Conservation (phyloP, 371 early-diverging fungal genomes). For the Mucor mucedo region DNA sequence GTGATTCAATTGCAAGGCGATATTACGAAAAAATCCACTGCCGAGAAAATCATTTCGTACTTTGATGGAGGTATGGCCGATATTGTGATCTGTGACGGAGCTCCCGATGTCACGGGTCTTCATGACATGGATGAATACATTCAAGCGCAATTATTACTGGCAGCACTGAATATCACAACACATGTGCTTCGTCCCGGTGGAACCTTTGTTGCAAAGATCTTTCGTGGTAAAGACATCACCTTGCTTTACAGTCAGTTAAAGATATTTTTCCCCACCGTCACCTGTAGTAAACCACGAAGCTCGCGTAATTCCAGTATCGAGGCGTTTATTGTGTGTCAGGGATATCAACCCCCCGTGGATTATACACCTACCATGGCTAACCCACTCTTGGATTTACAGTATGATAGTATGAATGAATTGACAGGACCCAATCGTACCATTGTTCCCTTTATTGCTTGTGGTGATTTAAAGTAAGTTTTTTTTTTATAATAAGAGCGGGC, state of each 20-base stretch:
- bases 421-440: slow-evolving; percentile 77
- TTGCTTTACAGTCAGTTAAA: slow-evolving; percentile 91
- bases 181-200: slow-evolving; percentile 90
- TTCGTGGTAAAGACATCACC: slow-evolving; percentile 92
- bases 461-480: slow-evolving; percentile 74
- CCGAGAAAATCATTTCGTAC: slow-evolving; percentile 84
- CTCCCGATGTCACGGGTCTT: slow-evolving; percentile 98
- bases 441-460: slow-evolving; percentile 92
- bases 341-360: slow-evolving; percentile 82
- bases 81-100: slow-evolving; percentile 97
- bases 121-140: slow-evolving; percentile 99
- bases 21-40: slow-evolving; percentile 96
- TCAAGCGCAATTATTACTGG: slow-evolving; percentile 93
- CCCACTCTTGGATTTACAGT: slow-evolving; percentile 81
- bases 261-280: slow-evolving; percentile 88
- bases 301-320: slow-evolving; percentile 94
- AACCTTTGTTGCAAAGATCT: slow-evolving; percentile 97
- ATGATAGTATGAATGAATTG: slow-evolving; percentile 66
- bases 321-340: slow-evolving; percentile 93
- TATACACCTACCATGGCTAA: slow-evolving; percentile 90
- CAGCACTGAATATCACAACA: slow-evolving; percentile 95
- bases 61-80: slow-evolving; percentile 93
- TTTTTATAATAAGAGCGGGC: neutral
- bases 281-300: slow-evolving; percentile 93
- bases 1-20: slow-evolving; percentile 97